These are phyloP conservation scores for Tolypocladium guangdongense DNA, from an alignment of 2,329 filamentous ascomycete genomes.

Conservation along the genomic window DNA sequence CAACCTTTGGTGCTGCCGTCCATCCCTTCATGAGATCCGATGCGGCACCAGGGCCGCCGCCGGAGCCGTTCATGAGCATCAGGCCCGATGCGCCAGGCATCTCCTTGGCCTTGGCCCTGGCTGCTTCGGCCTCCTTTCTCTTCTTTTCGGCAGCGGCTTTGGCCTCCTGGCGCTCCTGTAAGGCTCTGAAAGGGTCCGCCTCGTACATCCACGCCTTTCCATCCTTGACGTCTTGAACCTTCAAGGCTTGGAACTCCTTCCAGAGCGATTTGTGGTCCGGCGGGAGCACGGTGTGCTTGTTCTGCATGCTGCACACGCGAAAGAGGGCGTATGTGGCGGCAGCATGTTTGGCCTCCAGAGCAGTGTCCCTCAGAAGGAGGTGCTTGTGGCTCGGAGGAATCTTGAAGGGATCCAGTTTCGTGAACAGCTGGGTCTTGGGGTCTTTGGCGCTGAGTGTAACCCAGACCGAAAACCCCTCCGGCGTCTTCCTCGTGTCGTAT, in stretches of 20 bases:
- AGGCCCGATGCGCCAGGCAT: conserved; percentile 48
- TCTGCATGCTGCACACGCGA: conserved; percentile 88
- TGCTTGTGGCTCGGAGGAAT: conserved; percentile 68
- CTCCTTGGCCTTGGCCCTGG: conserved; percentile 56
- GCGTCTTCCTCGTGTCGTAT: conserved; percentile 69
- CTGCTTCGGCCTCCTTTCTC: conserved; percentile 56
- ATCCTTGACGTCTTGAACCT: conserved; percentile 67
- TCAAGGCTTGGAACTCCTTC: conserved; percentile 81
- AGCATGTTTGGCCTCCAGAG: conserved; percentile 86
- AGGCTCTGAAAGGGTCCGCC: conserved; percentile 79
- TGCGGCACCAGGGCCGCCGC: conserved; percentile 14
- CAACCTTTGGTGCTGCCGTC: conserved; percentile 78
- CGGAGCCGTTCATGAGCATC: conserved; percentile 36
- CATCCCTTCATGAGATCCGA: conserved; percentile 58
- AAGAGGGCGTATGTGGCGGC: conserved; percentile 88
- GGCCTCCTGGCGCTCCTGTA: conserved; percentile 69
- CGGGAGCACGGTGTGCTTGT: conserved; percentile 87
- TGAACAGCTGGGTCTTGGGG: conserved; percentile 70
- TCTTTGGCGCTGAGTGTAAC: conserved; percentile 70
- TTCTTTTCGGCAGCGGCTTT: conserved; percentile 70
- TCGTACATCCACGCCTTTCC: conserved; percentile 86
- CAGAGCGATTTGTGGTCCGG: conserved; percentile 83
- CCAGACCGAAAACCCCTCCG: conserved; percentile 66
- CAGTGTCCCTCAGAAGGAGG: conserved; percentile 63
- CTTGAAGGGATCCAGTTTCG: conserved; percentile 68